These are phyloP conservation scores for Clarireedia paspali DNA, from an alignment of 2,329 filamentous ascomycete species.

Conservation along the genomic window DNA sequence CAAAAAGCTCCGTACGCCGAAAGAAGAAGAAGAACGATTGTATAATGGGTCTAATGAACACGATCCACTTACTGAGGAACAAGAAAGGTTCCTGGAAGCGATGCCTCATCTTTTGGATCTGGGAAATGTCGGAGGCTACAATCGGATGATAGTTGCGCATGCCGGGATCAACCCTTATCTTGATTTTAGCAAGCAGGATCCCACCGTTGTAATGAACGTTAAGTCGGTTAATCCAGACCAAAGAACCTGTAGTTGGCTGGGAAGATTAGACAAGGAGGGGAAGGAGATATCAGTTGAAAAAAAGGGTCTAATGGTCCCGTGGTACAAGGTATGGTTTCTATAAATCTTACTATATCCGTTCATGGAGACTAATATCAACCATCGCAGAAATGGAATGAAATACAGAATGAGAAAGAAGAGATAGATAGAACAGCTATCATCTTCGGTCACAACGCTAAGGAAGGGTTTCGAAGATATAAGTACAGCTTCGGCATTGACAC, in stretches of 20 bases:
- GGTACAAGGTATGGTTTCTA: neutral
- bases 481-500: neutral
- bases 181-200: neutral
- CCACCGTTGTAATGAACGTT: neutral
- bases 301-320: neutral
- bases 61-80: neutral
- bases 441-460: neutral
- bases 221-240: neutral
- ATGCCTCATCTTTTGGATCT: neutral
- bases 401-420: neutral
- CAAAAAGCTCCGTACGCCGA: neutral
- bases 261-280: neutral
- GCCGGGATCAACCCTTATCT: neutral
- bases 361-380: neutral
- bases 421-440: neutral
- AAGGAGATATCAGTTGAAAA: neutral
- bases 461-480: neutral
- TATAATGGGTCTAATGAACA: neutral
- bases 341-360: too few species aligned
- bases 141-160: neutral
- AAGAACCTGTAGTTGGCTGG: neutral
- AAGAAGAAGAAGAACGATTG: neutral
- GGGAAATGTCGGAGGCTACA: neutral
- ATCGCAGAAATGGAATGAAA: neutral
- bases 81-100: neutral